Evolutionary conservation across 441 rosid genomes (phyloP).

Genomic region (Codiaeum variegatum): DNA sequence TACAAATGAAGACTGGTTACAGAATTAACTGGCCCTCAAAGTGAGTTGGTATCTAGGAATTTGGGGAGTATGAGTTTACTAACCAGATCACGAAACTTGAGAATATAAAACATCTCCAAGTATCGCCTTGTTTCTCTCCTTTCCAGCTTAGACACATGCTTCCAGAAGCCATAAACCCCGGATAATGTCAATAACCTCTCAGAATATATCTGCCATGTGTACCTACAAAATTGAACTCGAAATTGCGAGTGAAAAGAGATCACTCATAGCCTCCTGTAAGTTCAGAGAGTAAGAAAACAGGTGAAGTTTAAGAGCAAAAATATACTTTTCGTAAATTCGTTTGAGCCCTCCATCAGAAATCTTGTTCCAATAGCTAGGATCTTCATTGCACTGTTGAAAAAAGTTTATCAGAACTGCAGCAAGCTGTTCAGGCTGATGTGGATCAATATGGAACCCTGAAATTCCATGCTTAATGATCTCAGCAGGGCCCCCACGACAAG

Average conservation of each 20-base stretch:
- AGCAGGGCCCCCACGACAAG: constrained; percentile 65
- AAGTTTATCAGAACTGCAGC: constrained; percentile 41
- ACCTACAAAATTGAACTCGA: constrained; percentile 34
- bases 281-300: neutral
- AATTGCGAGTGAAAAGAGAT: constrained; percentile 1
- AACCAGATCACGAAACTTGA: constrained; percentile 69
- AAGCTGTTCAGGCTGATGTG: constrained; percentile 52
- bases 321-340: constrained; percentile 57
- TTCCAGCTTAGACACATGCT: constrained; percentile 71
- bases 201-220: constrained; percentile 81
- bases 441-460: constrained; percentile 70
- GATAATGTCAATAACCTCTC: constrained; percentile 75
- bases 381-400: constrained; percentile 41
- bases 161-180: constrained; percentile 85
- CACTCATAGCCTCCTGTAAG: neutral
- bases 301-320: neutral
- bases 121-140: constrained; percentile 70
- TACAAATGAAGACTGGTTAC: neutral
- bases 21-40: neutral
- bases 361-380: constrained; percentile 46
- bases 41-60: neutral
- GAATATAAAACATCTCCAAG: constrained; percentile 85
- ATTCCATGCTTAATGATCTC: constrained; percentile 62
- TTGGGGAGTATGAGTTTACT: constrained; percentile 6
- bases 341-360: constrained; percentile 56